Evolutionary conservation across 1,139 yeast species (phyloP), one percentile per base, ranked within the genome.

Genomic region (Blastobotrys illinoisensis): DNA sequence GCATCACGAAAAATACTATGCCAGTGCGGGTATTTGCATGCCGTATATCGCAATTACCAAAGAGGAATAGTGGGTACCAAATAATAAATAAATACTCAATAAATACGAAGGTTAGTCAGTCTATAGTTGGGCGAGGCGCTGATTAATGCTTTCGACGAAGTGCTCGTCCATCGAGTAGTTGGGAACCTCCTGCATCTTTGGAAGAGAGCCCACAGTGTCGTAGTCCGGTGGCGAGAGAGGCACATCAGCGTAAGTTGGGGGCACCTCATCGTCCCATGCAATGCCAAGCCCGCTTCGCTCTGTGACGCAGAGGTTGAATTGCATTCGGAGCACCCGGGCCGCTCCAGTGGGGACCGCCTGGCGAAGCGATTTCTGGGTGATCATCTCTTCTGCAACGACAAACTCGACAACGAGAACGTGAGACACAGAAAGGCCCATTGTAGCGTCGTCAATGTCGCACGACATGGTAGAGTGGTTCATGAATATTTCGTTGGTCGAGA

Each of bases 241-340:
- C 18, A 91, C 91, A 64, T 89, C 93, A 52, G 82, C 89, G 66
- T 95, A 93, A 20, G 89, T 88, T 1, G 99, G 99, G 0, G 99
- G 99, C 18, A 93, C 98, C 70, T 93, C 99, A 67, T 91, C 98
- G 71, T 93, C 98, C 99, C 99, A 93, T 0, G 98, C 88, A 40
- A 93, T 88, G 3, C 99, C 99, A 49, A 93, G 76, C 0, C 99
- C 99, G 0, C 96, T 86, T 55, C 98, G 77, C 68, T 91, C 98
- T 1, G 96, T 88, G 24, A 93, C 71, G 9, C 77, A 77, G 16
- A 93, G 66, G 62, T 86, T 86, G 71, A 93, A 93, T 69, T 91
- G 97, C 98, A 93, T 93, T 61, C 99, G 75, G 56, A 93, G 74
- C 1, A 95, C 96, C 52, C 99, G 76, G 0, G 99, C 98, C 2